phyloP scores from a whole-genome alignment of 495 filamentous ascomycete species.

The Daldinia caldariorum region DNA sequence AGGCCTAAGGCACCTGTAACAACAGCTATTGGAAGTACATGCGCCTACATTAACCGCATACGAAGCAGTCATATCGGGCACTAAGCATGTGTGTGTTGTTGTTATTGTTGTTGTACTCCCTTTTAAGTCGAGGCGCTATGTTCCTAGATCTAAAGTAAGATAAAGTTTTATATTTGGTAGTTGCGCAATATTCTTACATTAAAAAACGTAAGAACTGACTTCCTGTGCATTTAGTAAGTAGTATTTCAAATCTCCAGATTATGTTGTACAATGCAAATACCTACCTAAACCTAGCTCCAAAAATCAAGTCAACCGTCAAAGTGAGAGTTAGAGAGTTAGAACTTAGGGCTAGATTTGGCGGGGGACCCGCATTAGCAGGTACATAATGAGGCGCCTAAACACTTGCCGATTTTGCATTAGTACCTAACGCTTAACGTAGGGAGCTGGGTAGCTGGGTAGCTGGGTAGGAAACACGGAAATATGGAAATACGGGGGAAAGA shows the following conservation, averaged over 20 bases:
- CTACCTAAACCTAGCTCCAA: too few relatives aligned
- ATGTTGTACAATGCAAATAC: neutral
- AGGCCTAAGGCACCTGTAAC: conserved; percentile 7
- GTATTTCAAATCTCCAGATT: neutral
- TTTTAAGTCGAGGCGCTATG: neutral
- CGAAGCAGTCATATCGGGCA: neutral
- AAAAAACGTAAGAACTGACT: neutral
- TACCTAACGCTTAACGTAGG: neutral
- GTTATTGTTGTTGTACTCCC: neutral
- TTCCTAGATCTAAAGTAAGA: neutral
- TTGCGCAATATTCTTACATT: conserved; percentile 3
- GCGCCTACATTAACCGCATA: conserved; percentile 3
- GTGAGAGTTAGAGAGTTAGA: neutral
- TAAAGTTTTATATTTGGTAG: conserved; percentile 7
- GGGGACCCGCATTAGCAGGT: neutral
- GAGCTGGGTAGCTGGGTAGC: neutral
- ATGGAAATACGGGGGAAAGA: neutral
- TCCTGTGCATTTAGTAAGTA: neutral
- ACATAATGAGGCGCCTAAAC: neutral
- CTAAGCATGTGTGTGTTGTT: neutral
- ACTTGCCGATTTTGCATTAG: neutral
- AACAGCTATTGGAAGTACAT: conserved; percentile 12
- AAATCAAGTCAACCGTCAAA: neutral
- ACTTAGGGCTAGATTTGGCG: neutral
- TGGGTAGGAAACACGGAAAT: neutral